Evolutionary conservation across 768 basidiomycete genomes (phyloP), one percentile per base, ranked within the genome.

Genomic region (Pholiota molesta): DNA sequence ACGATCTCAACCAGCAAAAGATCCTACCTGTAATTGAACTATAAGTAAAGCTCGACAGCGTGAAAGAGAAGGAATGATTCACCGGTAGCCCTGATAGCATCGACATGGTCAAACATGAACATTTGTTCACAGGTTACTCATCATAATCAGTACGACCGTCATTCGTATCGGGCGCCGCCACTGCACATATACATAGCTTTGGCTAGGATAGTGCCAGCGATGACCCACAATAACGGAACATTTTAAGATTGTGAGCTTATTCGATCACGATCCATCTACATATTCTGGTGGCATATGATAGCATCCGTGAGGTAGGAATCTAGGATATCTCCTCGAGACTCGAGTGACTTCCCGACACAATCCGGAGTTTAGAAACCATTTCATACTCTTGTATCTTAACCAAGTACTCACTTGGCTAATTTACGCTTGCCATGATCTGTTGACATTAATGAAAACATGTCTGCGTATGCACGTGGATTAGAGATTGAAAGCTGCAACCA

Each of bases 11-110:
- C 62, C 57, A 49, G 23, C 19, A 49, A 49, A 49, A 49, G 47
- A 26, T 49, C 47, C 47, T 58, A 65, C 72, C 60, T 73, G 69
- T 74, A 74, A 71, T 67, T 73, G 70, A 76, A 75, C 71, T 67
- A 61, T 72, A 73, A n/a, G n/a, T n/a, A n/a, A 74, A 47, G 70
- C 68, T 65, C 68, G 64, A 73, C 70, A 62, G 67, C 65, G 64
- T 69, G 66, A 66, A 64, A 64, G 59, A 58, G 26, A 45, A 62
- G 51, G 29, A 39, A 52, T 55, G 42, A 58, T 54, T 60, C 55
- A 62, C 17, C 52, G 31, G 55, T 44, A 58, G 60, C 47, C 42
- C 49, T 64, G 59, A 51, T 33, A 59, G 35, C 26, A 44, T 61
- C 59, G 57, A 62, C 35, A 52, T 62, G 44, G 55, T 55, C 26